Conservation (phyloP, 163 green algal genomes). For the Coccomyxa subellipsoidea region DNA sequence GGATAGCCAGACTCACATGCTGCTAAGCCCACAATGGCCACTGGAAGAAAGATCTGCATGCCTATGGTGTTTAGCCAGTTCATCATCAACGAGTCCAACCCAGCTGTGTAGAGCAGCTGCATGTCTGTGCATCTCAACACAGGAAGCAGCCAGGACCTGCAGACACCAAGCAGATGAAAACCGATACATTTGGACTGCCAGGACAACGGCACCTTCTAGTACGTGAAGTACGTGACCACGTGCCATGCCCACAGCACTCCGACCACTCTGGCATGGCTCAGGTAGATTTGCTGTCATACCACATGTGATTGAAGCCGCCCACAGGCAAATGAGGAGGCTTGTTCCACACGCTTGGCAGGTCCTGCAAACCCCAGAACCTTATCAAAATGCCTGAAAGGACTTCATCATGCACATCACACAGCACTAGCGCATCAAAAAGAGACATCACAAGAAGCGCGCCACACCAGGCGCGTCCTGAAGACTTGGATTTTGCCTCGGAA, state of each 20-base stretch:
- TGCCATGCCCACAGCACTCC: too few relatives aligned
- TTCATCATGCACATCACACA: too few relatives aligned
- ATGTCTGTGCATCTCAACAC: slow-evolving; percentile 28
- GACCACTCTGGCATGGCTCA: not conserved
- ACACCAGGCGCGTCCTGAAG: slow-evolving; percentile 25
- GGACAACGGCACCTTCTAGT: too few relatives aligned
- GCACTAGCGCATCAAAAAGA: too few relatives aligned
- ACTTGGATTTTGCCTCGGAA: slow-evolving; percentile 15
- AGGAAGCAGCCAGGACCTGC: slow-evolving; percentile 40
- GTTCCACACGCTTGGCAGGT: slow-evolving; percentile 22
- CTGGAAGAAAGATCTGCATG: slow-evolving; percentile 37
- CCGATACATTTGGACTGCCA: too few relatives aligned
- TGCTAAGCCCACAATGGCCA: slow-evolving; percentile 24
- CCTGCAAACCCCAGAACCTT: slow-evolving; percentile 15
- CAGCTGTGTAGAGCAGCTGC: slow-evolving; percentile 30
- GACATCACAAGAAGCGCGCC: not conserved
- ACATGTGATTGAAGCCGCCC: slow-evolving; percentile 24
- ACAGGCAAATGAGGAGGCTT: slow-evolving; percentile 22
- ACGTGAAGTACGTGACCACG: too few relatives aligned
- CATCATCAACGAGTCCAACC: slow-evolving; percentile 40
- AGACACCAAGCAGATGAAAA: not conserved
- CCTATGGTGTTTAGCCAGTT: slow-evolving; percentile 25
- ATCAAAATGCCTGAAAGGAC: too few relatives aligned
- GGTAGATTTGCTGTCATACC: not conserved
- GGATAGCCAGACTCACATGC: slow-evolving; percentile 29